Evolutionary conservation across 768 basidiomycete species (phyloP), one percentile per base, ranked within the genome.

Genomic region (Pleurotus cornucopiae): DNA sequence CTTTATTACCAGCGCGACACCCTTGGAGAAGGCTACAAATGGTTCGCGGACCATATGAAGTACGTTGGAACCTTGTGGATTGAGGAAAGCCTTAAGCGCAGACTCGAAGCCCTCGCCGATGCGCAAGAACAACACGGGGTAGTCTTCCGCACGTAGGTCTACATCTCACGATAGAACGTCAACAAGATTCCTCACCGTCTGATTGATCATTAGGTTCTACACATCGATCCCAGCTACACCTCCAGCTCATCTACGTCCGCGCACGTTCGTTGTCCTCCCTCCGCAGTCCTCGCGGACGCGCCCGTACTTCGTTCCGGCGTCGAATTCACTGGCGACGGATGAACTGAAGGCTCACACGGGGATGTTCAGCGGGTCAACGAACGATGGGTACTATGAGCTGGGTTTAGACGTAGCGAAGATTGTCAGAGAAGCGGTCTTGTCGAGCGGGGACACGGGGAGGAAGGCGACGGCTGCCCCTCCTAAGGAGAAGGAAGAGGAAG

Each of bases 51-150:
- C 62, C 94, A 98, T 67, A 82, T 97, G 84, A 89, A 87, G 64
- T 98, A 88, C 68, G 86, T 95, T 6, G 83, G 89, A 43, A 89
- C 78, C 61, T 71, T 97, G 26, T 96, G 94, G 94, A 86, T 95
- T 62, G 83, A 86, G 61, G 75, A 77, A 18, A 75, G 72, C 7
- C 73, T 94, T 70, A 75, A 76, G 39, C 70, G 66, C 56, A 78
- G 94, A 18, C 63, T 96, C 52, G 81, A 86, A 23, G 73, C 73
- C 25, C 69, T 97, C 49, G 69, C 88, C 44, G 74, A 77, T 48
- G 74, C 85, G 44, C 83, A 89, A 55, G 72, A 81, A 49, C 70
- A 79, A 46, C 73, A 82, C 60, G 85, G 87, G 1, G 80, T 94
- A 25, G 49, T 81, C 6, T 94, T 94, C 69, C 77, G 84, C 64